Percentiles rank a stretch among this genome's conserved stretches.
Conservation (phyloP, 1,139 yeast species). For the Spencermartinsiella ligniputridi region DNA sequence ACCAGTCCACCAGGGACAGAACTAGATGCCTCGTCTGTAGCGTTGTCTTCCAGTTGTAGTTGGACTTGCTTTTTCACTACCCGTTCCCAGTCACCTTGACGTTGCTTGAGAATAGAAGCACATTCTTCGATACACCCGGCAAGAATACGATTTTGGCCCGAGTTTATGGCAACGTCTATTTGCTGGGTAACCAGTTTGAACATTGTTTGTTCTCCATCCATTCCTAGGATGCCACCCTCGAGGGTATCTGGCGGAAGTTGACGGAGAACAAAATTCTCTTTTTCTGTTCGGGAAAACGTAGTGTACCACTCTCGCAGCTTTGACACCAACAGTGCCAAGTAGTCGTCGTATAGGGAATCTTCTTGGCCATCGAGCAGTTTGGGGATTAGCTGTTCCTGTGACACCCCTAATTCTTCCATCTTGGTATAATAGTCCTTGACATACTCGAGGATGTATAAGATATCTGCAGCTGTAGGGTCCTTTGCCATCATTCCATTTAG, state of each 20-base stretch:
- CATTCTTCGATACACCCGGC: constrained; percentile 81
- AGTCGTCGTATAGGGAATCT: constrained; percentile 63
- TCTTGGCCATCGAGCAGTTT: constrained; percentile 57
- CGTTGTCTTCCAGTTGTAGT: constrained; percentile 37
- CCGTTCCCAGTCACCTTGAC: constrained; percentile 59
- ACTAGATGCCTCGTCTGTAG: constrained; percentile 45
- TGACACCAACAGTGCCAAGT: constrained; percentile 58
- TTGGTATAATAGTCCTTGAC: constrained; percentile 62
- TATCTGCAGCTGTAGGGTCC: constrained; percentile 53
- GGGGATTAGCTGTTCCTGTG: constrained; percentile 38
- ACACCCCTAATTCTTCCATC: constrained; percentile 41
- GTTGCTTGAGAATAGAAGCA: constrained; percentile 52
- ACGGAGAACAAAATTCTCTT: constrained; percentile 56
- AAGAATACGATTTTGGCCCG: constrained; percentile 76
- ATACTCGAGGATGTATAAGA: constrained; percentile 56
- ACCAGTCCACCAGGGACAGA: constrained; percentile 71
- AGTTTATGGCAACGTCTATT: constrained; percentile 86
- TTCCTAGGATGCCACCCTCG: constrained; percentile 55
- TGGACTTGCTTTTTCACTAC: constrained; percentile 59
- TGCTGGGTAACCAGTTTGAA: constrained; percentile 84
- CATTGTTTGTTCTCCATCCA: constrained; percentile 66
- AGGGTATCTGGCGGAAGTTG: constrained; percentile 69
- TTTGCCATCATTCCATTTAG: constrained; percentile 58
- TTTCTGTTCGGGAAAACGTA: constrained; percentile 62
- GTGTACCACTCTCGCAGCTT: constrained; percentile 82